Base-by-base conservation (phyloP, 2,329 filamentous ascomycete species). In the Clonostachys sp. region DNA sequence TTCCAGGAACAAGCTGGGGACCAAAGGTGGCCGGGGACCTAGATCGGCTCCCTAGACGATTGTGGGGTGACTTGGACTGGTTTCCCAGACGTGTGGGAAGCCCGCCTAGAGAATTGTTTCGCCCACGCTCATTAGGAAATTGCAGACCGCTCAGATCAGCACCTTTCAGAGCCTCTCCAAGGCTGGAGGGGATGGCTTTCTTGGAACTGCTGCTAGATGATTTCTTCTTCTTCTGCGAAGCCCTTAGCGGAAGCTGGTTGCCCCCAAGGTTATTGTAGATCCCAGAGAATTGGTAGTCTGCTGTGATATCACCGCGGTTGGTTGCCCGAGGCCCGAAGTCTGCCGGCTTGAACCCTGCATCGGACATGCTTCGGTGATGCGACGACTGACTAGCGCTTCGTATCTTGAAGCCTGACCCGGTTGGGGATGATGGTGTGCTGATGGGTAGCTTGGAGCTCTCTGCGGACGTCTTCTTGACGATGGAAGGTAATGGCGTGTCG, bases 221-320 rank as follows among this genome's bases (percentile, higher is more conserved):
- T 30, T 30, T 30, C 24, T 30, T 30, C n/a, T 66, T 67, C 30
- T 64, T 70, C 50, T 75, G 74, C 3, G 73, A 73, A 48, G 73
- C 73, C 47, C 78, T 67, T 60, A 78, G 81, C n/a, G 76, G 72
- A 34, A 76, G 52, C 44, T 61, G 55, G 46, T 72, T 73, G 17
- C 41, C 45, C 13, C 46, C 34, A 7, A 44, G 18, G 13, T 41
- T 17, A 20, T 42, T n/a, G 70, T 63, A 51, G 75, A 80, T 84
- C 53, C 75, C 78, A 16, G 75, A 74, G 56, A 86, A 86, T 55
- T 83, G 80, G 60, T 85, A 86, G 41, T 73, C 73, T 34, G 73
- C 64, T 4, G 70, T 72, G 52, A 83, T 65, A 39, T 58, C 59
- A 10, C 50, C 48, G 41, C 52, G 48, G 12, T 47, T 13, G 33